Evolutionary conservation across 208 protist genomes (phyloP), one percentile per base, ranked within the genome.

Genomic region (Porcisia hertigi): DNA sequence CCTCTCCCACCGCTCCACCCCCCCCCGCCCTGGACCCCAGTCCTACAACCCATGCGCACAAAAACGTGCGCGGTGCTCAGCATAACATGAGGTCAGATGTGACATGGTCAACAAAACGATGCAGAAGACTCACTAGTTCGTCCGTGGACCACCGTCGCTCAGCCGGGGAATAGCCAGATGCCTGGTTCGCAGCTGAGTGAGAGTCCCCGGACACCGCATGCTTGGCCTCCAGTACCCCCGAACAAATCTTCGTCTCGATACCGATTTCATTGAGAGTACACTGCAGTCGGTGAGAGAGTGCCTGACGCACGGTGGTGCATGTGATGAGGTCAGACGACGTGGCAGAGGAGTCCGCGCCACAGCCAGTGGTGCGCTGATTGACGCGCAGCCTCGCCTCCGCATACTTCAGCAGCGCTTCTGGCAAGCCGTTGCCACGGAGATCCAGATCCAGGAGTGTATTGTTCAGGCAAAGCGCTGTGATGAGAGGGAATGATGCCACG

Each of bases 391-490:
- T 92, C 36, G 90, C 90, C 65, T 84, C 84, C 53, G 91, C 70
- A 25, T 82, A 86, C 71, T 84, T 79, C 23, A 92, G 41, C 12
- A 91, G 55, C 63, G 74, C 78, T 18, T 69, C 66, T 3, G 84
- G 72, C 70, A 94, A 63, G 12, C 75, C 84, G 63, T 92, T 94
- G 52, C 69, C 77, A 6, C 63, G 36, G 1, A 94, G 60, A 25
- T 88, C 57, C 55, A 94, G 47, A 53, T 55, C 59, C 23, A 71
- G 60, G 41, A 92, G 30, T 8, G 76, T 80, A 66, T 92, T 94
- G 77, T 89, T 94, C 30, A 92, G 79, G 47, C 85, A 76, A 16
- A 94, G 64, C 16, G 87, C 90, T 54, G 87, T 86, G 36, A 91
- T 67, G 43, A 94, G 69, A 16, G 90, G 87, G 36, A 92, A 87